phyloP scores from a whole-genome alignment of 805 yeast genomes.

The Lipomyces yamadae region DNA sequence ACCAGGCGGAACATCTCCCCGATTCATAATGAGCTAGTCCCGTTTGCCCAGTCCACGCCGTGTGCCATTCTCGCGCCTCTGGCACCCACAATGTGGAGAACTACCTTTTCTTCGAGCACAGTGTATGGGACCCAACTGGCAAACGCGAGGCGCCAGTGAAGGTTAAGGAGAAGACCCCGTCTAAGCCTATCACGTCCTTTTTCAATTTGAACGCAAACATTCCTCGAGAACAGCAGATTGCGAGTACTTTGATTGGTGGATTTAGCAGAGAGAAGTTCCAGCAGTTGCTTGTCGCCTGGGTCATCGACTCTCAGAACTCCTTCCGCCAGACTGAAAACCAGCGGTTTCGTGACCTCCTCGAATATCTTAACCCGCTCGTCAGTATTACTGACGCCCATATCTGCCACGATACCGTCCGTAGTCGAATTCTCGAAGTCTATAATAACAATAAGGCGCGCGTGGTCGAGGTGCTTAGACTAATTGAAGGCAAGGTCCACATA shows the following conservation, averaged over 20 bases:
- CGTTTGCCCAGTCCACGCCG: too few species aligned
- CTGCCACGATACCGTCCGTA: constrained; percentile 9
- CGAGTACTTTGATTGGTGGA: too few species aligned
- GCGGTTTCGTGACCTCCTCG: constrained; percentile 4
- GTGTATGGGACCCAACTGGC: constrained; percentile 7
- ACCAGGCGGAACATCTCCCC: too few species aligned
- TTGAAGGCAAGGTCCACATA: constrained; percentile 5
- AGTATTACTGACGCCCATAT: neutral
- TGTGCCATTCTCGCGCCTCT: neutral
- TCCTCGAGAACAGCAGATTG: too few species aligned
- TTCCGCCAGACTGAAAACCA: constrained; percentile 5
- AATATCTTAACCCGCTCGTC: constrained; percentile 2
- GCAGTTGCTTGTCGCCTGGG: constrained; percentile 7
- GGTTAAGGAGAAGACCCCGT: too few species aligned
- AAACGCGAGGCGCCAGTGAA: constrained; percentile 3
- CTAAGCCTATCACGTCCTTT: too few species aligned
- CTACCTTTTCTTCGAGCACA: constrained; percentile 9
- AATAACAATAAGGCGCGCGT: constrained; percentile 3
- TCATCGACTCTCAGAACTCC: constrained; percentile 7
- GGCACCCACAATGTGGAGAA: constrained; percentile 8
- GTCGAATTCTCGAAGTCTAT: constrained; percentile 6
- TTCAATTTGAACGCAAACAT: too few species aligned
- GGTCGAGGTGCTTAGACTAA: constrained; percentile 5
- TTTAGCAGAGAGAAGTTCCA: constrained; percentile 10
- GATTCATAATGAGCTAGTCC: too few species aligned